Evolutionary conservation across 768 basidiomycete species (phyloP).

Genomic region (Astraeus odoratus): DNA sequence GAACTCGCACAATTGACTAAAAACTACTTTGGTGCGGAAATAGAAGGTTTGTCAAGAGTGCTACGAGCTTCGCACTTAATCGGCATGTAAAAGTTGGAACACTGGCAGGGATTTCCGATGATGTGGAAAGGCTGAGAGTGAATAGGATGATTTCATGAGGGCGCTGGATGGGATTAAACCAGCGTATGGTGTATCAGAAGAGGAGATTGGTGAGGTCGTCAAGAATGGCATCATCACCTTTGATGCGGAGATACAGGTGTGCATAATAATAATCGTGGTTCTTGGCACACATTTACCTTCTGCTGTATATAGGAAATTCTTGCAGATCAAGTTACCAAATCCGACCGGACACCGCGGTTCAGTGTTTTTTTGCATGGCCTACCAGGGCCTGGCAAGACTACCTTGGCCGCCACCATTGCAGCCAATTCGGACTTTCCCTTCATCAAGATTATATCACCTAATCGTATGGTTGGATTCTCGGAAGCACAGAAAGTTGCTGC

Average conservation of each 20-base stretch:
- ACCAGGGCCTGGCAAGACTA: constrained; percentile 93
- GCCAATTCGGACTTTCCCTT: constrained; percentile 93
- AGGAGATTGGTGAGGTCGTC: constrained; percentile 87
- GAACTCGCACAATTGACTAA: constrained; percentile 85
- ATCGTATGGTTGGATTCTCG: constrained; percentile 94
- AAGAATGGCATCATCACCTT: constrained; percentile 97
- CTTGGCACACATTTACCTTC: constrained; percentile 2
- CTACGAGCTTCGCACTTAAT: constrained; percentile 96
- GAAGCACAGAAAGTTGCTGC: constrained; percentile 87
- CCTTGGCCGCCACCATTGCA: constrained; percentile 89
- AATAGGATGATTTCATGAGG: constrained; percentile 80
- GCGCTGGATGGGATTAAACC: constrained; percentile 94
- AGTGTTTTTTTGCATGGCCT: constrained; percentile 85
- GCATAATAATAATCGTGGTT: constrained; percentile 3
- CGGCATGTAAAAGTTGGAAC: constrained; percentile 97
- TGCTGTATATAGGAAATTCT: constrained; percentile 60
- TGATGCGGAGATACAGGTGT: constrained; percentile 65
- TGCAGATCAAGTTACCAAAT: constrained; percentile 92
- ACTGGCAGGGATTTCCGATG: constrained; percentile 92
- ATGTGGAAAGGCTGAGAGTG: constrained; percentile 89
- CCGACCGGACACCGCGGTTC: constrained; percentile 86
- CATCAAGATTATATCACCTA: constrained; percentile 94
- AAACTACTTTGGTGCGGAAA: constrained; percentile 98
- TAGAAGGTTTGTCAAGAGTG: constrained; percentile 96
- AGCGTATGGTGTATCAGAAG: constrained; percentile 96